Evolutionary conservation across 495 filamentous ascomycete species (phyloP).

Genomic region (Penicillium paxilli): DNA sequence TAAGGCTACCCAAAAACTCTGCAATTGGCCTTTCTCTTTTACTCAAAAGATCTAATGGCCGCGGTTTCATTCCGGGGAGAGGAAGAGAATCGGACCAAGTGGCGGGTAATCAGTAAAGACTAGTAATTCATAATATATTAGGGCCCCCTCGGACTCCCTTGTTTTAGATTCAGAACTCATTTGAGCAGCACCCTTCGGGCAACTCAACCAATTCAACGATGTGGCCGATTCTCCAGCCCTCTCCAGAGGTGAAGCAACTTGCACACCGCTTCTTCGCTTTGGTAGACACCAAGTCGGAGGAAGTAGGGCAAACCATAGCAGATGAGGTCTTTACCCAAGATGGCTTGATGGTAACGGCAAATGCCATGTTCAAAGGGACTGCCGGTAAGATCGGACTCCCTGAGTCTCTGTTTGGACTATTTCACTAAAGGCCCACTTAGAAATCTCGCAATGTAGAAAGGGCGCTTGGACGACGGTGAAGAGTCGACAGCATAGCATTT

Average conservation of each 20-base stretch:
- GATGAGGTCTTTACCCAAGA: neutral
- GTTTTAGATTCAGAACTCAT: neutral
- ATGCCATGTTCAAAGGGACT: neutral
- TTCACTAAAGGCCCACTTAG: neutral
- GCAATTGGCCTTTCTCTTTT: neutral
- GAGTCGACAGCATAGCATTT: neutral
- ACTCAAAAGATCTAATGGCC: neutral
- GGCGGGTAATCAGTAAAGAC: neutral
- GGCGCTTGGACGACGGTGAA: neutral
- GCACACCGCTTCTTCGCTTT: neutral
- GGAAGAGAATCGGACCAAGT: neutral
- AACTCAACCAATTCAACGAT: neutral
- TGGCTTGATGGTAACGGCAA: neutral
- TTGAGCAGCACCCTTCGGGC: neutral
- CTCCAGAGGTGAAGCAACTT: neutral
- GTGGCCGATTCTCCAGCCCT: neutral
- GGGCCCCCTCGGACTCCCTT: neutral
- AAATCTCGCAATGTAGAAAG: neutral
- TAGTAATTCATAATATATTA: neutral
- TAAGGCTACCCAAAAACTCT: neutral
- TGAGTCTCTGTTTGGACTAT: neutral
- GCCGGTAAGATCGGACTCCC: neutral
- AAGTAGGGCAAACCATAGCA: neutral
- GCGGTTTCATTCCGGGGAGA: too few relatives aligned
- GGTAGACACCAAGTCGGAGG: neutral